phyloP scores from a whole-genome alignment of 441 rosid species.

The Gossypium davidsonii region DNA sequence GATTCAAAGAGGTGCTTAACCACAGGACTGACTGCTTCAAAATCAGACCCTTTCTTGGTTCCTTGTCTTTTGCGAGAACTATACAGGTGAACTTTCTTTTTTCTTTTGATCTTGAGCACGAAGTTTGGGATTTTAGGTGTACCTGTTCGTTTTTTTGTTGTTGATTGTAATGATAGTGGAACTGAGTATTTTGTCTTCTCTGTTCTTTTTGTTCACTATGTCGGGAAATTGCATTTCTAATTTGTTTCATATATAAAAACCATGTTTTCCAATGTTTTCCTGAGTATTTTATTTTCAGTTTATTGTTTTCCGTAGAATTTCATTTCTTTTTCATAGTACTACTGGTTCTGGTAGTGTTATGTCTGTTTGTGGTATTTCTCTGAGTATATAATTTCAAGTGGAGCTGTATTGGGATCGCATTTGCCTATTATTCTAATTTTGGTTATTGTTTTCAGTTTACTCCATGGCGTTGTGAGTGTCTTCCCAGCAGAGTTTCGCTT shows the following conservation, averaged over 20 bases:
- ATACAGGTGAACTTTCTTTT: constrained; percentile 7
- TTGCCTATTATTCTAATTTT: constrained; percentile 11
- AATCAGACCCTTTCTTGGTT: constrained; percentile 44
- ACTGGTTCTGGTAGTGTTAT: neutral
- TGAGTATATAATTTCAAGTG: constrained; percentile 1
- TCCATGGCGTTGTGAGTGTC: constrained; percentile 34
- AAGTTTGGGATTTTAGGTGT: neutral
- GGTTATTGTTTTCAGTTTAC: constrained; percentile 42
- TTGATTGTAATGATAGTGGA: constrained; percentile 2
- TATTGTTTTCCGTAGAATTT: neutral
- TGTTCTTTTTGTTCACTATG: neutral
- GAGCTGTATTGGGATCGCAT: neutral
- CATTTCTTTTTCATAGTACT: neutral
- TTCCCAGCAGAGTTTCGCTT: constrained; percentile 35
- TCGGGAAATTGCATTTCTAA: neutral
- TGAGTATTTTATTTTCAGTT: neutral
- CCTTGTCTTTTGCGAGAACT: constrained; percentile 32
- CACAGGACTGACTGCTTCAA: constrained; percentile 32
- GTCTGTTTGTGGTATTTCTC: neutral
- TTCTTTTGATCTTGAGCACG: neutral
- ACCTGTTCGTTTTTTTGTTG: neutral
- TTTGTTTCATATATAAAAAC: neutral
- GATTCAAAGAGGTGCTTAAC: constrained; percentile 31
- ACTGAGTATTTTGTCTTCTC: neutral
- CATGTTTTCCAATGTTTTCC: neutral